A percentile compares a stretch with the other conserved stretches of the same genome.
Evolutionary conservation across 352 stramenopile genomes (phyloP).

Genomic region (Globisporangium abappressorium): DNA sequence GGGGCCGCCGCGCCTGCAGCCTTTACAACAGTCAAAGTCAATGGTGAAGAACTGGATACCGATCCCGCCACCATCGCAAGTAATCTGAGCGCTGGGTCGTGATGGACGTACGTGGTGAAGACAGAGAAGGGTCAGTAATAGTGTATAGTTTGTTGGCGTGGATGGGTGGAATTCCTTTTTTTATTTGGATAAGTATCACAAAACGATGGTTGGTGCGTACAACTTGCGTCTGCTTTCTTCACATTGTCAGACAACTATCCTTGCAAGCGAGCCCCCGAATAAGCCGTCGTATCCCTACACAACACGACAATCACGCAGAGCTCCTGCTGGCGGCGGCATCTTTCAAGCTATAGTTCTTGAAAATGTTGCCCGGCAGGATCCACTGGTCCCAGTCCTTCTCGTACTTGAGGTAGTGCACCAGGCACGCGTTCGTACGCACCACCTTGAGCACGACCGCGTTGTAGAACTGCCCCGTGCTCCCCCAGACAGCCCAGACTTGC

Average conservation of each 20-base stretch:
- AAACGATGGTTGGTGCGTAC: not conserved
- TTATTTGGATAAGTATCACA: slow-evolving; percentile 9
- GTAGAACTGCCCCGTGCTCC: slow-evolving; percentile 66
- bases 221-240: not conserved
- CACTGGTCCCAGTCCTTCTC: slow-evolving; percentile 86
- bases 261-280: not conserved
- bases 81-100: not conserved
- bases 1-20: not conserved
- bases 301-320: not conserved
- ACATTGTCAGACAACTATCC: not conserved
- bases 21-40: not conserved
- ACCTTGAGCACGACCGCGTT: slow-evolving; percentile 80
- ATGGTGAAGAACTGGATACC: not conserved
- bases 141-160: not conserved
- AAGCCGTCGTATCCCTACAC: not conserved
- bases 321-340: not conserved
- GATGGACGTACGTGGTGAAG: not conserved
- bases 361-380: slow-evolving; percentile 76
- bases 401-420: slow-evolving; percentile 83
- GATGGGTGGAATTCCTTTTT: not conserved
- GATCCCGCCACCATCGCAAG: not conserved
- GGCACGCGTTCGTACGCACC: slow-evolving; percentile 68
- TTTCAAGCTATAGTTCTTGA: slow-evolving; percentile 58
- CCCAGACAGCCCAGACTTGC: slow-evolving; percentile 71
- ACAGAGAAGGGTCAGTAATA: not conserved